Conservation (phyloP, 2,329 filamentous ascomycete genomes). For the Cercospora beticola region DNA sequence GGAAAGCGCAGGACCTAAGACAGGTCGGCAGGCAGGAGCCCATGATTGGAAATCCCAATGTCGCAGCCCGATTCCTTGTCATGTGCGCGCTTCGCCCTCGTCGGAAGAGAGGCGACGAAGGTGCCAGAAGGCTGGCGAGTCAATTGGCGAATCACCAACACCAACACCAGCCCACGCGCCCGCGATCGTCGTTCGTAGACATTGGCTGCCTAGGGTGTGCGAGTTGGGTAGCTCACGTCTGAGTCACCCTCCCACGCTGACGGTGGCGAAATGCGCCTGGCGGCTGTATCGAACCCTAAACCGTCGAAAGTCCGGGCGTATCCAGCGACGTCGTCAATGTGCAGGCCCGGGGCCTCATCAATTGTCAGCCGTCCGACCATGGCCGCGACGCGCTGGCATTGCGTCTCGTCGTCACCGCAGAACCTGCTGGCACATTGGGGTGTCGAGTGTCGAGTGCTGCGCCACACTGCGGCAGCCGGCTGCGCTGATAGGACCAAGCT, state of each 20-base stretch:
- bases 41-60: constrained; percentile 15
- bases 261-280: constrained; percentile 9
- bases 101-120: constrained; percentile 7
- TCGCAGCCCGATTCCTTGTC: constrained; percentile 12
- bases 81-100: constrained; percentile 8
- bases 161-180: constrained; percentile 9
- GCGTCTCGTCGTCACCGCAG: background rate
- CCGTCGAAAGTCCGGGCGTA: background rate
- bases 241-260: constrained; percentile 10
- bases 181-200: constrained; percentile 5
- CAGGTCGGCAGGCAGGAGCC: constrained; percentile 8
- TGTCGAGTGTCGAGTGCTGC: constrained; percentile 15
- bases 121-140: constrained; percentile 12
- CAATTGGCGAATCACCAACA: constrained; percentile 8
- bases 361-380: constrained; percentile 6
- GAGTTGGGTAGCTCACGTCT: constrained; percentile 10
- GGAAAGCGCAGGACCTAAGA: constrained; percentile 22
- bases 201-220: constrained; percentile 10
- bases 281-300: constrained; percentile 8
- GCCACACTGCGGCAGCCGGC: constrained; percentile 11
- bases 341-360: background rate
- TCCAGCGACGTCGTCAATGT: constrained; percentile 2
- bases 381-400: background rate
- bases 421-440: constrained; percentile 5
- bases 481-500: background rate